Base-by-base conservation (phyloP, 495 filamentous ascomycete species). In the Cudoniella acicularis region DNA sequence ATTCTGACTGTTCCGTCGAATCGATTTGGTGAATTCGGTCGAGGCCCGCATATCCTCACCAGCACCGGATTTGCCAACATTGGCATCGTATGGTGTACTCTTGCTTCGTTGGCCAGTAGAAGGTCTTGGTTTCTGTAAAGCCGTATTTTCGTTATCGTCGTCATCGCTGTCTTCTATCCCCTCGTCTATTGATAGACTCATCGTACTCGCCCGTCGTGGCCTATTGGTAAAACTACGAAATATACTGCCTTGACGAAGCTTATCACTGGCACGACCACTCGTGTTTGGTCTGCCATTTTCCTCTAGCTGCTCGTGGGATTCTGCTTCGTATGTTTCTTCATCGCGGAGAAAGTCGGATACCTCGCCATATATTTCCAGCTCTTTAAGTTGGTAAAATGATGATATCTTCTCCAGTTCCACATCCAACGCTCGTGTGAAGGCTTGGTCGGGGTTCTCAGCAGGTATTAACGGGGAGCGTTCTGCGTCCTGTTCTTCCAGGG, bases 381-480 rank as follows among this genome's bases (percentile, higher is more conserved):
- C 91, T 69, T 98, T 98, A 49, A 88, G 73, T 56, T 83, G 81
- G 72, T 90, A 98, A 73, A 98, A 98, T 1, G 86, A 87, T 67
- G 83, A 88, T 54, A 98, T 88, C 76, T 96, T 98, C 70, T 97
- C 91, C 54, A 98, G 73, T 69, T 98, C 94, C 1, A 85, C 78
- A 71, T 98, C 94, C 9, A 98, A 79, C 25, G 91, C 87, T 54
- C 85, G 83, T 50, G 77, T 77, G 65, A 97, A 98, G 56, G 90
- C 75, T 16, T 77, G 73, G 71, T 98, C 92, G 26, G 91, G 84
- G 63, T 96, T 86, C 30, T 75, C 59, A 51, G 81, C 73, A 41
- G 71, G 72, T 46, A 80, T 81, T 52, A 98, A 85, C 21, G 94
- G 93, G 11, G 91, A 88, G 13, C 85, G 85, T 76, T 98, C 94